phyloP scores from a whole-genome alignment of 371 early-diverging fungal genomes.

The Circinella minor region DNA sequence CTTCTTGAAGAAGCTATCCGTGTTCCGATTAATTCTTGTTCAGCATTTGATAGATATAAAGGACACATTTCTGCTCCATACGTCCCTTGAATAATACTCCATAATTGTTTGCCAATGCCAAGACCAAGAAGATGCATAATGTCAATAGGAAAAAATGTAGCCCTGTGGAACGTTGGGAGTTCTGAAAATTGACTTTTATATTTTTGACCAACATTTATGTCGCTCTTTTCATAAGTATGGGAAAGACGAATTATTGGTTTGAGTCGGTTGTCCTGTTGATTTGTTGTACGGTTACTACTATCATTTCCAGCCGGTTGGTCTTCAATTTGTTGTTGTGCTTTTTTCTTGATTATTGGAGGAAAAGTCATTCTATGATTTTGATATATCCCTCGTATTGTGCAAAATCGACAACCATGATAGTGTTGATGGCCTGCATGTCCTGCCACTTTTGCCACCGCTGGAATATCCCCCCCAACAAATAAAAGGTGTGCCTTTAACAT shows the following conservation, averaged over 20 bases:
- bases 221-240: background rate
- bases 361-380: background rate
- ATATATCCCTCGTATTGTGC: background rate
- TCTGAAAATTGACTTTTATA: background rate
- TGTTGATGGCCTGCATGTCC: background rate
- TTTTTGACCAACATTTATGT: background rate
- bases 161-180: background rate
- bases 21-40: background rate
- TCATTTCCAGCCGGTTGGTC: background rate
- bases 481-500: background rate
- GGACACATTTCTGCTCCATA: too few species aligned
- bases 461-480: background rate
- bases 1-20: background rate
- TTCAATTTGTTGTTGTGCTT: background rate
- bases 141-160: conserved; percentile 8
- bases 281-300: too few species aligned
- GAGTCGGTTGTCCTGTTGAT: too few species aligned
- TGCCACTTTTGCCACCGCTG: background rate
- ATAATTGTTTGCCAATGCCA: background rate
- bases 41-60: too few species aligned
- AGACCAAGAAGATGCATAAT: background rate
- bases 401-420: conserved; percentile 7
- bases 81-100: background rate
- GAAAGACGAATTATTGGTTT: background rate
- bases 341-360: background rate